Evolutionary conservation across 495 filamentous ascomycete genomes (phyloP).

Genomic region (Apiosordaria backusii): DNA sequence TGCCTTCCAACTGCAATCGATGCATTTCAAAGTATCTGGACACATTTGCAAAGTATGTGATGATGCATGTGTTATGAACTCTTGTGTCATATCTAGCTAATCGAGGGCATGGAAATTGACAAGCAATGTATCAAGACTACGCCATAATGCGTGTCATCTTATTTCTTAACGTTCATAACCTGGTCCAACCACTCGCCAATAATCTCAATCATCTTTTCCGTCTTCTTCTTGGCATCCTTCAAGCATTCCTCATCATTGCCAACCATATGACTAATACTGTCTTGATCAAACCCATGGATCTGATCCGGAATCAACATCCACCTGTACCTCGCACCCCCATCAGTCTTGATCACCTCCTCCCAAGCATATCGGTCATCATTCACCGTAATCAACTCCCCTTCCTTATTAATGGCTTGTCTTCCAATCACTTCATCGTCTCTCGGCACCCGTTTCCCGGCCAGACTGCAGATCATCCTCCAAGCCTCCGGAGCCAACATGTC

Average conservation of each 20-base stretch:
- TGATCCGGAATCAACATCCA: constrained; percentile 43
- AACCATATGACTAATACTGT: constrained; percentile 9
- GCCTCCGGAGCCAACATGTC: constrained; percentile 38
- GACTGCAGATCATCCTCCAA: constrained; percentile 35
- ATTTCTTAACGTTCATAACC: background rate
- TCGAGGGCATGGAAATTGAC: background rate
- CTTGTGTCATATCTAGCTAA: no score
- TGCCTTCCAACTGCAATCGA: no score
- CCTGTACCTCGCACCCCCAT: constrained; percentile 25
- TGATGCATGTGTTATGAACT: no score
- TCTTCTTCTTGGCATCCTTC: constrained; percentile 34
- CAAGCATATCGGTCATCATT: constrained; percentile 38
- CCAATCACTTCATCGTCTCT: constrained; percentile 16
- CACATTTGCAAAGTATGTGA: no score
- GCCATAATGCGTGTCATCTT: background rate
- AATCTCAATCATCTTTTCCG: constrained; percentile 29
- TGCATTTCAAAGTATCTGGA: no score
- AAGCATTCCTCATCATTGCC: constrained; percentile 17
- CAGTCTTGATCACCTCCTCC: constrained; percentile 24
- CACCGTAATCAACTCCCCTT: constrained; percentile 27
- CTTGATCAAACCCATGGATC: constrained; percentile 40
- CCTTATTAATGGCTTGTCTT: constrained; percentile 12
- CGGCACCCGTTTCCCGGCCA: constrained; percentile 28
- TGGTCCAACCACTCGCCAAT: constrained; percentile 37
- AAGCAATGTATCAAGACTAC: background rate